Percentiles rank a stretch among this genome's conserved stretches.
phyloP scores from a whole-genome alignment of 495 filamentous ascomycete species.

The Tetracladium setigerum region DNA sequence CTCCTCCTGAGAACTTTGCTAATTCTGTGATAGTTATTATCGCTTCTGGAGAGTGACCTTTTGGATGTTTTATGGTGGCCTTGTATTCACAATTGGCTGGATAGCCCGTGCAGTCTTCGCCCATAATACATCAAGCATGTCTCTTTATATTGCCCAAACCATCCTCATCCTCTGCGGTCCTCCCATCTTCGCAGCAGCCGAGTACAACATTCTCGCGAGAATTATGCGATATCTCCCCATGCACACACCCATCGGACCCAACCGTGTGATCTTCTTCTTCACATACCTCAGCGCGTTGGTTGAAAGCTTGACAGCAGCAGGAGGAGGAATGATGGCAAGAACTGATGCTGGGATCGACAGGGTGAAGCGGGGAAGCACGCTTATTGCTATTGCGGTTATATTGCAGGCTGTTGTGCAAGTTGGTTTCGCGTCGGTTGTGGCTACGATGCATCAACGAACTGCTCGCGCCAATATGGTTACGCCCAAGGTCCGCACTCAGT shows the following conservation, averaged over 20 bases:
- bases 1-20: background rate
- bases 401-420: slow-evolving; percentile 55
- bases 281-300: slow-evolving; percentile 29
- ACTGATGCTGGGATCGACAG: slow-evolving; percentile 22
- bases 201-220: slow-evolving; percentile 44
- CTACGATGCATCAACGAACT: slow-evolving; percentile 27
- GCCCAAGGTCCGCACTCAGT: slow-evolving; percentile 29
- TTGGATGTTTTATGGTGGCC: slow-evolving; percentile 33
- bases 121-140: slow-evolving; percentile 23
- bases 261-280: slow-evolving; percentile 29
- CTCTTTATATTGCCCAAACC: slow-evolving; percentile 39
- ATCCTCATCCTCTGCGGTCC: slow-evolving; percentile 39
- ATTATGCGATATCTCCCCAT: slow-evolving; percentile 26
- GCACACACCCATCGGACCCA: slow-evolving; percentile 31
- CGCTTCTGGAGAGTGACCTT: slow-evolving; percentile 37
- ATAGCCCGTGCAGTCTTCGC: slow-evolving; percentile 31
- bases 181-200: slow-evolving; percentile 41
- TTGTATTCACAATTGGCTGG: slow-evolving; percentile 35
- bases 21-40: slow-evolving; percentile 16
- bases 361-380: slow-evolving; percentile 43
- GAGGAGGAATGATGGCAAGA: slow-evolving; percentile 46
- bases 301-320: slow-evolving; percentile 30
- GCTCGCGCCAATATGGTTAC: slow-evolving; percentile 17
- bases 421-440: slow-evolving; percentile 50
- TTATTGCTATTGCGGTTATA: slow-evolving; percentile 56